Conservation (phyloP, 2,329 filamentous ascomycete genomes). For the Trichothecium sympodiale region DNA sequence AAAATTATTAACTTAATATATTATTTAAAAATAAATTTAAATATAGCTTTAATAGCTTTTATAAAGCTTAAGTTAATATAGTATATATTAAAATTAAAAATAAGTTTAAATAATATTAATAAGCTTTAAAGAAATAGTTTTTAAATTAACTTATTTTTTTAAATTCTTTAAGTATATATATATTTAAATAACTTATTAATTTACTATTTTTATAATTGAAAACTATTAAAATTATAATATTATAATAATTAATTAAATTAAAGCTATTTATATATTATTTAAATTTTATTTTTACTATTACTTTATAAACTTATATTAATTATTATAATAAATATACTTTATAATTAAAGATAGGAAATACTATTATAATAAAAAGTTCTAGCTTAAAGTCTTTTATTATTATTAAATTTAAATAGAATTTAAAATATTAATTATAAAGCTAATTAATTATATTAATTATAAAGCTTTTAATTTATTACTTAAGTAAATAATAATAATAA, state of each 20-base stretch:
- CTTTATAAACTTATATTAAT: neutral
- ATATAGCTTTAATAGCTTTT: neutral
- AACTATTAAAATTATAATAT: too few species aligned
- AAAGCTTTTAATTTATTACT: neutral
- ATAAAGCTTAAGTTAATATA: conserved; percentile 1
- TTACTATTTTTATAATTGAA: too few species aligned
- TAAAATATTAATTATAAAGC: conserved; percentile 1
- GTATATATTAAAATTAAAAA: neutral
- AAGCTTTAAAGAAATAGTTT: neutral
- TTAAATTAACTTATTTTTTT: too few species aligned
- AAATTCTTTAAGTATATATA: too few species aligned
- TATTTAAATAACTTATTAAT: too few species aligned
- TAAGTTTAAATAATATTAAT: neutral
- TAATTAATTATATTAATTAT: conserved; percentile 1
- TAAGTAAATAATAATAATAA: neutral
- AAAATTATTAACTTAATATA: too few species aligned
- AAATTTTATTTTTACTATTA: neutral
- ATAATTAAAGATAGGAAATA: too few species aligned
- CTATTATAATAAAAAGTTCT: too few species aligned
- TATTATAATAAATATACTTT: neutral
- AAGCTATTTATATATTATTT: too few species aligned
- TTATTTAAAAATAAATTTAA: too few species aligned
- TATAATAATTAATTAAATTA: too few species aligned
- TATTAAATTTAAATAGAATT: neutral
- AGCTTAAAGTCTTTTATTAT: too few species aligned